Base-by-base conservation (phyloP, 164 flowering plant genomes). In the Stephania cephalantha region DNA sequence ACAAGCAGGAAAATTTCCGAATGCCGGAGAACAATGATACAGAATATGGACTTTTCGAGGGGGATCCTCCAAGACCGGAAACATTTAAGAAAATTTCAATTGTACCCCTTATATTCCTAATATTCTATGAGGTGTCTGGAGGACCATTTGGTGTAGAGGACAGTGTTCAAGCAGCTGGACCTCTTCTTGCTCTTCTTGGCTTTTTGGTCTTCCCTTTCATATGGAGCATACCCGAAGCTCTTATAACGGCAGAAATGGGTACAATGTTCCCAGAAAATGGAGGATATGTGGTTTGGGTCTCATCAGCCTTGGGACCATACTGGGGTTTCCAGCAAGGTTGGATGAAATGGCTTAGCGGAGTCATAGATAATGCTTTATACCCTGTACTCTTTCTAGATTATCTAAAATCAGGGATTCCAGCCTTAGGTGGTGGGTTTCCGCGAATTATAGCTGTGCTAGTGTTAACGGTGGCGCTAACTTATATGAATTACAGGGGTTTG, bases 141-240 rank as follows among this genome's bases (percentile, higher is more conserved):
- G 78, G 78, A 2, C 78, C 78, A 8, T 76, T 71, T 76, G 78
- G 78, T 46, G 78, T 64, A 0, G 78, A 76, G 46, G 70, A 50
- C 18, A 25, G 42, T 20, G 73, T 71, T 11, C 13, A 52, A 50
- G 73, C 73, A 29, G 73, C 64, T 6, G 79, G 79, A 12, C 79
- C 79, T 7, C 75, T 77, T 66, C 44, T 77, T 13, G 74, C 79
- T 7, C 66, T 72, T 6, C 71, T 77, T n/a, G 79, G 79, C 6
- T 77, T 72, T 52, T 71, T 77, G 31, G 9, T 72, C 22, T 77
- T 77, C 50, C 79, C 79, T 9, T 31, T 77, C 46, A 55, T 72
- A 48, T 77, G 79, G 79, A 77, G 79, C 55, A 46, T 77, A 29
- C 79, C 79, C 0, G 79, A 77, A 31, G 79, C 79, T n/a, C 75